Evolutionary conservation across 169 alveolate species (phyloP).

Genomic region (Plasmodium chabaudi): DNA sequence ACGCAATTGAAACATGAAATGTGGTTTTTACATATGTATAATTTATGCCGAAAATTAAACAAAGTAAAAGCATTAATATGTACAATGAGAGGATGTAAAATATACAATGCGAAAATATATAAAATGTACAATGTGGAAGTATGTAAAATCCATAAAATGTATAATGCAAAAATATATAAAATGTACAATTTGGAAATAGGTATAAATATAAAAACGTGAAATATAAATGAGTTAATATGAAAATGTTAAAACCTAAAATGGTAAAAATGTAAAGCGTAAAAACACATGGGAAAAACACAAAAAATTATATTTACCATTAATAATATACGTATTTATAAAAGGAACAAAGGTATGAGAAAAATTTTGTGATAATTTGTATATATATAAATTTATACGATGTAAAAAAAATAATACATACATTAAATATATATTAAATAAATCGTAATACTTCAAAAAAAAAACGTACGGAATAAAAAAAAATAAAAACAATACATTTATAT

Average conservation of each 20-base stretch:
- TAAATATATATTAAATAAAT: not conserved
- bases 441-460: no score
- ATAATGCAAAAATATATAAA: not conserved
- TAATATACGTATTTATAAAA: not conserved
- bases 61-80: conserved; percentile 12
- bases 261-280: no score
- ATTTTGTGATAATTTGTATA: not conserved
- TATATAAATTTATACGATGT: not conserved
- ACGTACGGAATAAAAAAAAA: no score
- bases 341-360: conserved; percentile 3
- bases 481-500: no score
- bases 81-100: not conserved
- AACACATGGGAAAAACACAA: no score
- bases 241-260: not conserved
- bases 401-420: no score
- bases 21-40: not conserved
- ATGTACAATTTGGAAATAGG: not conserved
- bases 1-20: conserved; percentile 10
- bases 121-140: not conserved
- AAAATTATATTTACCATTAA: no score
- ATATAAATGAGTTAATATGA: not conserved
- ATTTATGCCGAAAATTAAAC: conserved; percentile 18
- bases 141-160: not conserved
- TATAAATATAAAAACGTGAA: not conserved
- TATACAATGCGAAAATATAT: not conserved